Evolutionary conservation across 805 yeast species (phyloP).

Genomic region (Schizosaccharomyces octosporus): DNA sequence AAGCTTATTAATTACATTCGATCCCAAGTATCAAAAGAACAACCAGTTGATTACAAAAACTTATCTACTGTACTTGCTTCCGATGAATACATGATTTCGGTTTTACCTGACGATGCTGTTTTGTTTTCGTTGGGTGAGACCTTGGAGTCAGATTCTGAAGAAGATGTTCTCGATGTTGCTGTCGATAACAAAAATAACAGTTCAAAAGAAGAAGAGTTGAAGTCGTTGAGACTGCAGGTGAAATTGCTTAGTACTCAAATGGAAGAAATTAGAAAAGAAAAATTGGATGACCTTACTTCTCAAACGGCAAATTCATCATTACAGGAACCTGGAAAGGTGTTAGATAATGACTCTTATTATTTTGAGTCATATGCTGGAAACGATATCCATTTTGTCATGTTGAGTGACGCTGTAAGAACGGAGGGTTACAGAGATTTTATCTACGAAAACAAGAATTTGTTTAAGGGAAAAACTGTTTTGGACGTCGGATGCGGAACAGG

Average conservation of each 20-base stretch:
- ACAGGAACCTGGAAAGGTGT: background rate
- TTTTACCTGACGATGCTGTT: slow-evolving; percentile 10
- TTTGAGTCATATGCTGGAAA: slow-evolving; percentile 72
- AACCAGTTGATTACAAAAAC: slow-evolving; percentile 4
- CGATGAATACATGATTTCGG: slow-evolving; percentile 10
- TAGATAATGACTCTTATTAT: slow-evolving; percentile 49
- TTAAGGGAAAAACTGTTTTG: slow-evolving; percentile 65
- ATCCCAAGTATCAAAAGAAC: slow-evolving; percentile 5
- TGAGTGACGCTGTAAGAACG: slow-evolving; percentile 68
- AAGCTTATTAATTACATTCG: slow-evolving; percentile 12
- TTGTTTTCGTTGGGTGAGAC: slow-evolving; percentile 10
- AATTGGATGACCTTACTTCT: background rate
- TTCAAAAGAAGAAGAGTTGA: background rate
- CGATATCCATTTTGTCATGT: slow-evolving; percentile 83
- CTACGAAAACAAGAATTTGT: slow-evolving; percentile 51
- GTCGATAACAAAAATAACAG: slow-evolving; percentile 5
- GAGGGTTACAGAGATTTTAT: slow-evolving; percentile 63
- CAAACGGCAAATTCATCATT: background rate
- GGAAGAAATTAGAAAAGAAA: slow-evolving; percentile 4
- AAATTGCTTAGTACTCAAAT: slow-evolving; percentile 5
- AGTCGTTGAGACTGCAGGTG: background rate
- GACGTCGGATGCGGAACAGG: slow-evolving; percentile 94
- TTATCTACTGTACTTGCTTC: slow-evolving; percentile 5
- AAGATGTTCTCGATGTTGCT: slow-evolving; percentile 2
- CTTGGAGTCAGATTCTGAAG: background rate